phyloP scores from a whole-genome alignment of 2,329 filamentous ascomycete species.

The Triangularia verruculosa region DNA sequence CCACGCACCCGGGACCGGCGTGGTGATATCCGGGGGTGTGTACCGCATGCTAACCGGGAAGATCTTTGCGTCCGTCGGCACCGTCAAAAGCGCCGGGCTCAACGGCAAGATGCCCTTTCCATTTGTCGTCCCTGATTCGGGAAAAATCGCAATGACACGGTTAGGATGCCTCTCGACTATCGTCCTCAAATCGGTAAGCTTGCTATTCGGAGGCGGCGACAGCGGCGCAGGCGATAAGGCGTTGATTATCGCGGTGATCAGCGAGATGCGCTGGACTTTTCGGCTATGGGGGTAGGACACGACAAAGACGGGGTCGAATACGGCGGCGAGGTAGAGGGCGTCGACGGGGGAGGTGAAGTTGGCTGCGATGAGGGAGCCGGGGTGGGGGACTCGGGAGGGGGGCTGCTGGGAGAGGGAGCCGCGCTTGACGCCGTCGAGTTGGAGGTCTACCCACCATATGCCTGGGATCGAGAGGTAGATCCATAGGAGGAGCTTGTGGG shows the following conservation, averaged over 20 bases:
- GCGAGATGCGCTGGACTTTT: slow-evolving; percentile 71
- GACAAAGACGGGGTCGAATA: slow-evolving; percentile 95
- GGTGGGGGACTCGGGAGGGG: slow-evolving; percentile 69
- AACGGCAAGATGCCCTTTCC: slow-evolving; percentile 85
- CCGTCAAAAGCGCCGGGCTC: slow-evolving; percentile 70
- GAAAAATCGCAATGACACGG: slow-evolving; percentile 81
- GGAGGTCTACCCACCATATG: slow-evolving; percentile 98
- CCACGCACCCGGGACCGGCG: slow-evolving; percentile 76
- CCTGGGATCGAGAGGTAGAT: slow-evolving; percentile 81
- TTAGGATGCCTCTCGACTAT: slow-evolving; percentile 67
- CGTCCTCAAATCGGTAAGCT: slow-evolving; percentile 58
- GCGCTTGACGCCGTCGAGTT: slow-evolving; percentile 93
- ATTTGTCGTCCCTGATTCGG: slow-evolving; percentile 92
- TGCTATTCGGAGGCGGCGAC: slow-evolving; percentile 43
- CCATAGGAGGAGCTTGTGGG: slow-evolving; percentile 86
- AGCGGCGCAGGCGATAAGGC: slow-evolving; percentile 60
- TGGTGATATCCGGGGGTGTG: slow-evolving; percentile 83
- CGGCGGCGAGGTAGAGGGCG: slow-evolving; percentile 86
- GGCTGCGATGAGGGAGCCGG: slow-evolving; percentile 79
- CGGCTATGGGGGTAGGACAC: slow-evolving; percentile 73
- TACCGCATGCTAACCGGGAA: slow-evolving; percentile 92
- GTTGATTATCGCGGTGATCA: slow-evolving; percentile 70
- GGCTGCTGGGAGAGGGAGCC: slow-evolving; percentile 79
- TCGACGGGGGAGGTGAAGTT: slow-evolving; percentile 93
- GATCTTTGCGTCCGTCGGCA: slow-evolving; percentile 66